These are phyloP conservation scores for Zygoascus biomembranicola DNA, from an alignment of 805 yeast species.

Conservation along the genomic window DNA sequence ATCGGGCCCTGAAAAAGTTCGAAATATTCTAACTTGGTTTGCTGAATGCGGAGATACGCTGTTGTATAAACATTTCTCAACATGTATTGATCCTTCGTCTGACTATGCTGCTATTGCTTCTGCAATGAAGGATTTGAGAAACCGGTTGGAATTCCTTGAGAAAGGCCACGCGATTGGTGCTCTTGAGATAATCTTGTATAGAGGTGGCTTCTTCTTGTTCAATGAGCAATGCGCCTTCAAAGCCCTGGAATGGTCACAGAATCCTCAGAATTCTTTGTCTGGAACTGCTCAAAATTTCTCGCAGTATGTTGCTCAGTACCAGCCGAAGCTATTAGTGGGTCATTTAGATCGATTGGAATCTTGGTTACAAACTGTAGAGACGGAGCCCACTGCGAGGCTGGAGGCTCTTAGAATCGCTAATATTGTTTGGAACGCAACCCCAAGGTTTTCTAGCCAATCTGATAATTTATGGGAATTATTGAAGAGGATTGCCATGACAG, in stretches of 20 bases:
- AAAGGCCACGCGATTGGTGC: neutral
- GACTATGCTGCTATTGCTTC: slow-evolving; percentile 53
- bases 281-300: slow-evolving; percentile 44
- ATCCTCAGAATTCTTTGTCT: slow-evolving; percentile 26
- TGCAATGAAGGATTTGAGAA: slow-evolving; percentile 50
- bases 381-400: slow-evolving; percentile 21
- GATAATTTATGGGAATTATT: slow-evolving; percentile 17
- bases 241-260: slow-evolving; percentile 40
- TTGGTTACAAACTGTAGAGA: slow-evolving; percentile 27
- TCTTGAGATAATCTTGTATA: slow-evolving; percentile 47
- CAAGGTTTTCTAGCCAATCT: slow-evolving; percentile 40
- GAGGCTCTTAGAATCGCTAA: slow-evolving; percentile 51
- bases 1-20: neutral
- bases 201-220: slow-evolving; percentile 53
- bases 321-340: slow-evolving; percentile 57
- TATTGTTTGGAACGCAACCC: slow-evolving; percentile 46
- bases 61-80: slow-evolving; percentile 44
- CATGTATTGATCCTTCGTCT: slow-evolving; percentile 47
- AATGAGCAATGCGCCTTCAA: slow-evolving; percentile 57
- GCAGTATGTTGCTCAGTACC: slow-evolving; percentile 47
- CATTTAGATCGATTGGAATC: slow-evolving; percentile 46
- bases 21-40: neutral
- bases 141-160: neutral
- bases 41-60: neutral
- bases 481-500: slow-evolving; percentile 35